These are phyloP conservation scores for Phytophthora podocarpi DNA, from an alignment of 352 stramenopile genomes.

Conservation along the genomic window DNA sequence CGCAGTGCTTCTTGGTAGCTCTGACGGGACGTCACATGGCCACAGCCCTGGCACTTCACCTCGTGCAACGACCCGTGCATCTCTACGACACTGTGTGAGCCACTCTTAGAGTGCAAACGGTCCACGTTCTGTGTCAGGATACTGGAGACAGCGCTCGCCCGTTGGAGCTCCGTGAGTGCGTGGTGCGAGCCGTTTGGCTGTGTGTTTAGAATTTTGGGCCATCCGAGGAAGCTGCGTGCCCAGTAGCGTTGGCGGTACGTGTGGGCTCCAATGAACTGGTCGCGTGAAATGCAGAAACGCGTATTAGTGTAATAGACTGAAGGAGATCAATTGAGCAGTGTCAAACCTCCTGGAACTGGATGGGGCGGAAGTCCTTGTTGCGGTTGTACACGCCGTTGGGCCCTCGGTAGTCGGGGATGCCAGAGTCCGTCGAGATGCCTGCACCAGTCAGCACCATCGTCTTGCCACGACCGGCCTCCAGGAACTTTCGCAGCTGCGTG, in stretches of 20 bases:
- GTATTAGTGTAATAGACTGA: not conserved
- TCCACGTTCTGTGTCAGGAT: slow-evolving; percentile 99
- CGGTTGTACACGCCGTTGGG: slow-evolving; percentile 95
- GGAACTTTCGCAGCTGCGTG: slow-evolving; percentile 52
- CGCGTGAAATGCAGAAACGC: not conserved
- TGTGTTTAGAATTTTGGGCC: slow-evolving; percentile 78
- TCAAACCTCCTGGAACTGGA: slow-evolving; percentile 96
- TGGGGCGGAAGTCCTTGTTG: slow-evolving; percentile 93
- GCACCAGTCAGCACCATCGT: slow-evolving; percentile 92
- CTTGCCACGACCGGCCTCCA: slow-evolving; percentile 55
- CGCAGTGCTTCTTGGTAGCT: slow-evolving; percentile 89
- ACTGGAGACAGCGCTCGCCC: slow-evolving; percentile 40
- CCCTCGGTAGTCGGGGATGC: slow-evolving; percentile 97
- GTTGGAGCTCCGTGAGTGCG: slow-evolving; percentile 86
- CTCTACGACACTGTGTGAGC: slow-evolving; percentile 90
- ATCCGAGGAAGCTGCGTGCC: slow-evolving; percentile 92
- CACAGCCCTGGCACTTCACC: slow-evolving; percentile 85
- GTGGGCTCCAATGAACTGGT: slow-evolving; percentile 66
- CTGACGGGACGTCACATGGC: slow-evolving; percentile 65
- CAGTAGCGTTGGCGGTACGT: slow-evolving; percentile 92
- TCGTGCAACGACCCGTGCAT: slow-evolving; percentile 94
- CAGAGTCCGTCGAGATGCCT: slow-evolving; percentile 96
- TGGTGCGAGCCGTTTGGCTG: slow-evolving; percentile 91
- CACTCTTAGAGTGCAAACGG: slow-evolving; percentile 92
- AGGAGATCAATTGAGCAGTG: not conserved